phyloP scores from a whole-genome alignment of 2,329 filamentous ascomycete species.

The Domatiomyces globalis region DNA sequence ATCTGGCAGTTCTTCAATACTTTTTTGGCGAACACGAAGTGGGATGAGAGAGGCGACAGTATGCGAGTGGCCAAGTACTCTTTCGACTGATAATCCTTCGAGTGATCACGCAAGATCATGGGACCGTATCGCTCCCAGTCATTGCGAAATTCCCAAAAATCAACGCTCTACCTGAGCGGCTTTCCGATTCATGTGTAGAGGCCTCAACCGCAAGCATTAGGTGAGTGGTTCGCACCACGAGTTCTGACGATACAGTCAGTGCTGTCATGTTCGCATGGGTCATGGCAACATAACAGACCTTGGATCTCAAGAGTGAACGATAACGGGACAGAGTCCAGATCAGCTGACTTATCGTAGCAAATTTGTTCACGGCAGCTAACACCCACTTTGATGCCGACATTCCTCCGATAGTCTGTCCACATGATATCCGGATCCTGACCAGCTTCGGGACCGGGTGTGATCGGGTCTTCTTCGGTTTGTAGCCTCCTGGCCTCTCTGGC shows the following conservation, averaged over 20 bases:
- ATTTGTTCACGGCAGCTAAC: conserved; percentile 40
- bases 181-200: conserved; percentile 46
- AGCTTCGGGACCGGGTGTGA: conserved; percentile 6
- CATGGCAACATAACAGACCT: conserved; percentile 37
- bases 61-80: neutral
- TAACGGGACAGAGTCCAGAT: conserved; percentile 48
- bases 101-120: neutral
- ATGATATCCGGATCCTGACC: conserved; percentile 37
- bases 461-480: conserved; percentile 17
- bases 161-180: conserved; percentile 50
- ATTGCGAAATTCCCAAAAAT: conserved; percentile 24
- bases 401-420: conserved; percentile 51
- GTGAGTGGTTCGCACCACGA: conserved; percentile 50
- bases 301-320: conserved; percentile 58
- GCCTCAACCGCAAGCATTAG: conserved; percentile 53
- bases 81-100: too few species aligned
- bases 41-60: neutral
- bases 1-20: neutral
- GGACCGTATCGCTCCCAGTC: neutral
- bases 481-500: conserved; percentile 17
- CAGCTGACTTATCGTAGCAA: conserved; percentile 4
- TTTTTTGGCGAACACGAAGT: neutral
- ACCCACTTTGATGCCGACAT: conserved; percentile 55
- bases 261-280: too few species aligned
- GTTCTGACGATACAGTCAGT: conserved; percentile 36